Evolutionary conservation across 371 early-diverging fungal species (phyloP).

Genomic region (Mortierella sp.): DNA sequence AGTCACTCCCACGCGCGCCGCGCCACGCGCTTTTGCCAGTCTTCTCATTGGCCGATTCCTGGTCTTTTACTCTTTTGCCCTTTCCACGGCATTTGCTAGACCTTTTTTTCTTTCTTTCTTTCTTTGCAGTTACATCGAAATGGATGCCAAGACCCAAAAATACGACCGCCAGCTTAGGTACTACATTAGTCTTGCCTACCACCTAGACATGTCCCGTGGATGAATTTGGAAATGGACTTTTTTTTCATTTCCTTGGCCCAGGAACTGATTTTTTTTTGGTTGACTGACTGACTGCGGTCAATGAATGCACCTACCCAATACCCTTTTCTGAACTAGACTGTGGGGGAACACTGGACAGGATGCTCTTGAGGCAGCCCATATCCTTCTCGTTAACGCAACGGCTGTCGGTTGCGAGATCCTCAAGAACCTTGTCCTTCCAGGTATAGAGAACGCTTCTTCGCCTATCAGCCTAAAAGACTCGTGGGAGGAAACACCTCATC

Average conservation of each 20-base stretch:
- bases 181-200: neutral
- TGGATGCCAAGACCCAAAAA: constrained; percentile 72
- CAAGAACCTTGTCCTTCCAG: constrained; percentile 95
- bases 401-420: constrained; percentile 90
- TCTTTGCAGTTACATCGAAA: constrained; percentile 6
- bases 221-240: neutral
- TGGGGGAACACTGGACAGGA: constrained; percentile 94
- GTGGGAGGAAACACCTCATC: neutral
- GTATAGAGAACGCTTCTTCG: constrained; percentile 60
- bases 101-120: too few relatives aligned
- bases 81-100: too few relatives aligned
- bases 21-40: too few relatives aligned
- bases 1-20: too few relatives aligned
- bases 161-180: constrained; percentile 94
- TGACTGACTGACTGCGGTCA: constrained; percentile 23
- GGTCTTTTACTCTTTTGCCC: too few relatives aligned
- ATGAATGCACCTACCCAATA: neutral
- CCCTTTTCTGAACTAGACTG: constrained; percentile 64
- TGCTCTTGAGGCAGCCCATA: constrained; percentile 83
- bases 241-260: neutral
- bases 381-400: constrained; percentile 86
- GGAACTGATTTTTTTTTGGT: neutral
- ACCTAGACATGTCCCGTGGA: too few relatives aligned
- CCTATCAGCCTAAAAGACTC: neutral
- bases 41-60: too few relatives aligned